phyloP scores from a whole-genome alignment of 78 protist genomes.

The Chrysochromulina parva region DNA sequence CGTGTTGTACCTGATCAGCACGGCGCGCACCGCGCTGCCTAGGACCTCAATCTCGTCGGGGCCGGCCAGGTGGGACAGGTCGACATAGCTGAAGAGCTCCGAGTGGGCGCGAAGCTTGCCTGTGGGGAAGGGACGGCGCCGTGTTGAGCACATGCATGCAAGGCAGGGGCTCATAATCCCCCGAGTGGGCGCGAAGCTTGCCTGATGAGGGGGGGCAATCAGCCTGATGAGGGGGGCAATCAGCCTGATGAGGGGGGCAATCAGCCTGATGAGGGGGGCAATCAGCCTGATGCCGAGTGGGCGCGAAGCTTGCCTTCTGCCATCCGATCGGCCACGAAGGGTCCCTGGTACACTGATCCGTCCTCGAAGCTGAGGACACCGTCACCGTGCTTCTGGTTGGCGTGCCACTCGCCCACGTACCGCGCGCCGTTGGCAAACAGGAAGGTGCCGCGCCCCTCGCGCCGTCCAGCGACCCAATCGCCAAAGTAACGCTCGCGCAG shows the following conservation, averaged over 20 bases:
- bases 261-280: too few species aligned
- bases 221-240: too few species aligned
- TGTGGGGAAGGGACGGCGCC: too few species aligned
- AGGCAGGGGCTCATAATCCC: too few species aligned
- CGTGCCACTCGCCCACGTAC: not conserved
- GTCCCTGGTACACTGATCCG: not conserved
- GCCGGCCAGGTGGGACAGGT: not conserved
- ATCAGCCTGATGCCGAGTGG: too few species aligned
- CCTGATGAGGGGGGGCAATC: too few species aligned
- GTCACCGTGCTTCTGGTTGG: not conserved
- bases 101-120: too few species aligned
- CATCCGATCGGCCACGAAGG: not conserved
- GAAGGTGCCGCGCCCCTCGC: slow-evolving; percentile 32
- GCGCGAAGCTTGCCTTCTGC: not conserved
- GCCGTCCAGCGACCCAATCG: slow-evolving; percentile 19
- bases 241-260: too few species aligned
- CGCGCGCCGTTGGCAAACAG: not conserved
- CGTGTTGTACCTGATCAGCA: not conserved
- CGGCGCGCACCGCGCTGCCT: not conserved
- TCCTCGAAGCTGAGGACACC: not conserved
- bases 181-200: too few species aligned
- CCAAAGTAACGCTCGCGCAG: slow-evolving; percentile 34
- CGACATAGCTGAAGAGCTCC: not conserved
- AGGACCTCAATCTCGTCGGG: not conserved
- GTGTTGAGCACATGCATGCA: too few species aligned